Evolutionary conservation across 805 yeast species (phyloP), one percentile per base, ranked within the genome.

Genomic region (Wickerhamomyces queroliae): DNA sequence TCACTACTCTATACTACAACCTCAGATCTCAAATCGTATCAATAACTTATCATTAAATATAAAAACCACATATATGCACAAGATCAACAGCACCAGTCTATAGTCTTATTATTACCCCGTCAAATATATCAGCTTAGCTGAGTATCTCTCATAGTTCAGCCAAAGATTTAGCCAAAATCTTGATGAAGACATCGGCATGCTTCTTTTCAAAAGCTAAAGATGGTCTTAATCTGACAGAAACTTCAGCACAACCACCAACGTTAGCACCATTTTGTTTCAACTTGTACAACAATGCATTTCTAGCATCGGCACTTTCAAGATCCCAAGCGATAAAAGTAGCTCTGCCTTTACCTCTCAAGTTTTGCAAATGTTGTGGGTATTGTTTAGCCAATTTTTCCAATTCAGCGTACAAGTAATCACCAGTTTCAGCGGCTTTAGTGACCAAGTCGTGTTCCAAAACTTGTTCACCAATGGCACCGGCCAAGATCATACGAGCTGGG

Each of bases 321-420:
- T 83, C 83, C 78, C 87, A 84, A n/a, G 95, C 95, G 60, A 85
- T 76, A 65, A 82, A 84, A 35, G 93, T 83, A 34, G 84, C 95
- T 50, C 79, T 70, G 55, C 69, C 71, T 63, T 83, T 72, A 46
- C 95, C 95, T 62, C 95, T 77, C 58, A 84, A 72, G 64, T 79
- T 73, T 43, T 63, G 56, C 16, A 79, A 34, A 48, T 61, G 54
- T 34, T 56, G 52, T 40, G 93, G 89, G 61, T 72, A 77, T 59
- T 78, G 67, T 19, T 50, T 49, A 45, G 73, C 74, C 42, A 85
- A 63, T 11, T 47, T 59, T 48, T 67, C 76, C 48, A 86, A 74
- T 58, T 76, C 69, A 20, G 53, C 63, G 61, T 64, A 84, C 51
- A 86, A 64, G 67, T 80, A 84, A 46, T 63, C 72, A 51, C 95